Evolutionary conservation across 2,329 filamentous ascomycete species (phyloP).

Genomic region (Proliferodiscus dingleyae): DNA sequence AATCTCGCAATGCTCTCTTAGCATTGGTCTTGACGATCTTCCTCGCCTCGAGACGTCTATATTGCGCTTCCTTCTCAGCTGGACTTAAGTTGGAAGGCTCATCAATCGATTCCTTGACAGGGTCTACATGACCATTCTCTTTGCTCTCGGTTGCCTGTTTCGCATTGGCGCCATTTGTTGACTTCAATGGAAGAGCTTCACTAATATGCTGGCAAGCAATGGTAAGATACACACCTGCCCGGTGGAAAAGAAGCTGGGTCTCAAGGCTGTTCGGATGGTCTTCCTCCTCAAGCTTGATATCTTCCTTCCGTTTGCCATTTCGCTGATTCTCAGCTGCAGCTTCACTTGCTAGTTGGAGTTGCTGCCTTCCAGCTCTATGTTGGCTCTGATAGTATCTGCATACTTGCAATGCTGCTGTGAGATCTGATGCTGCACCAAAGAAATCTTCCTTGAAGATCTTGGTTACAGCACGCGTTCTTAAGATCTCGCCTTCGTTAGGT

Average conservation of each 20-base stretch:
- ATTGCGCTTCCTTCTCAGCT: conserved; percentile 41
- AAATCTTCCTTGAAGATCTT: conserved; percentile 72
- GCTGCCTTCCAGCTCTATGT: conserved; percentile 35
- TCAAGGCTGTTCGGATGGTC: conserved; percentile 73
- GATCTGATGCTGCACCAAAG: conserved; percentile 62
- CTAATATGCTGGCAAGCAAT: conserved; percentile 64
- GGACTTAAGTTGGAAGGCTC: conserved; percentile 31
- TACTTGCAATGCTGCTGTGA: conserved; percentile 60
- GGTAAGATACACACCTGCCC: conserved; percentile 66
- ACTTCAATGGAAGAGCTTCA: conserved; percentile 41
- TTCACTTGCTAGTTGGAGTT: conserved; percentile 46
- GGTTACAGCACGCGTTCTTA: conserved; percentile 70
- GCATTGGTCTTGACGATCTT: conserved; percentile 70
- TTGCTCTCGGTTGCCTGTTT: conserved; percentile 16
- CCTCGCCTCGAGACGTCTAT: conserved; percentile 51
- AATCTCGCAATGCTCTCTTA: conserved; percentile 72
- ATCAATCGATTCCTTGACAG: background rate
- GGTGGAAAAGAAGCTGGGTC: conserved; percentile 70
- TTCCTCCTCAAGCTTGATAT: conserved; percentile 50
- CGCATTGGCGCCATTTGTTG: conserved; percentile 20
- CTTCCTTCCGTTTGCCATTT: conserved; percentile 39
- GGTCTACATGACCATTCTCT: conserved; percentile 9
- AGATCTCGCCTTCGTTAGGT: conserved; percentile 59
- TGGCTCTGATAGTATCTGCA: conserved; percentile 31
- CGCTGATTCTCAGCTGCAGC: conserved; percentile 29